Percentiles rank a stretch among this genome's conserved stretches.
phyloP scores from a whole-genome alignment of 352 stramenopile species.

The Globisporangium okanoganense region DNA sequence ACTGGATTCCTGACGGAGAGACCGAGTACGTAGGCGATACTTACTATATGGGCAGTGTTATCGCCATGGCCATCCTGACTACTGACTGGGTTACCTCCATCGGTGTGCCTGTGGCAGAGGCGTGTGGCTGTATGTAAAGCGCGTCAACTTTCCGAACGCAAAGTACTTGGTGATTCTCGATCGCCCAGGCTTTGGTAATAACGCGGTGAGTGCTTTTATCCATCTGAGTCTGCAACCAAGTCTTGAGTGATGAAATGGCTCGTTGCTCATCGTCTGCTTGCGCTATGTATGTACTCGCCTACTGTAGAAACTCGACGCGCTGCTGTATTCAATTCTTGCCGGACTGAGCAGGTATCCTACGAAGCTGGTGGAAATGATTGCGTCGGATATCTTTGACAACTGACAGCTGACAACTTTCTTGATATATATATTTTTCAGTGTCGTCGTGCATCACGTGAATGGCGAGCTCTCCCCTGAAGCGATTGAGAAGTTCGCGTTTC shows the following conservation, averaged over 20 bases:
- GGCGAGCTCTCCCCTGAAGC: slow-evolving; percentile 44
- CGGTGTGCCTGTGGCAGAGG: slow-evolving; percentile 16
- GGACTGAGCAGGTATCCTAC: slow-evolving; percentile 49
- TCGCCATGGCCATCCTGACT: neutral
- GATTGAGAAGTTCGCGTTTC: slow-evolving; percentile 57
- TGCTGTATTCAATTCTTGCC: slow-evolving; percentile 67
- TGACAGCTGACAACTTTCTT: neutral
- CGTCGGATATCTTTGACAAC: neutral
- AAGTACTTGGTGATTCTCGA: slow-evolving; percentile 77
- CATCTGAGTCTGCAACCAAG: too few species aligned
- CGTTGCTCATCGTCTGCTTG: neutral
- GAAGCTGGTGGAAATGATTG: neutral
- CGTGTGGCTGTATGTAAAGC: slow-evolving; percentile 76
- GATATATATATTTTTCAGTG: slow-evolving; percentile 34
- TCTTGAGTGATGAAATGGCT: neutral
- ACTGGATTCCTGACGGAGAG: slow-evolving; percentile 19
- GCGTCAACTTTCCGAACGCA: slow-evolving; percentile 50
- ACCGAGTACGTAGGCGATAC: slow-evolving; percentile 16
- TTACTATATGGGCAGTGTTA: neutral
- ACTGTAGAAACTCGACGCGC: slow-evolving; percentile 41
- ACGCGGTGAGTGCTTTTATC: slow-evolving; percentile 13
- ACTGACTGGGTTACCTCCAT: neutral
- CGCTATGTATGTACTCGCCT: too few species aligned
- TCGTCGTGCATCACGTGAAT: slow-evolving; percentile 66
- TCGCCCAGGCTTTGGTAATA: slow-evolving; percentile 39